Base-by-base conservation (phyloP, 169 alveolate genomes). In the Plasmodium relictum region DNA sequence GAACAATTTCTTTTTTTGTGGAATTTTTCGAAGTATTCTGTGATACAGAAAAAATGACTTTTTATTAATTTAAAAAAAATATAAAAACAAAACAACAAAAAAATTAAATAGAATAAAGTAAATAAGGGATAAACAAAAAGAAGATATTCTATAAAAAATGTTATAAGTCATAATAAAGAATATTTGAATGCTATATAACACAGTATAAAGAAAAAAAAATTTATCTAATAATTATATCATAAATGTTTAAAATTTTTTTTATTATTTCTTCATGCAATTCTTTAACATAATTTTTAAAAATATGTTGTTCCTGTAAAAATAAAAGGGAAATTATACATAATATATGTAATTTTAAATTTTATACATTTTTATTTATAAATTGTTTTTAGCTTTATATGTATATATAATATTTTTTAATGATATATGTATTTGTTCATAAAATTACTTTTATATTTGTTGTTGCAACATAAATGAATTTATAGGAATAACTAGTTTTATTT, bases 1-100 rank as follows among this genome's bases (percentile, higher is more conserved):
- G 91, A 83, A 39, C 91, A 83, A 54, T 83, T 68, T 68, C 91
- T 83, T 45, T 83, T 83, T 45, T 83, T 44, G 16, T 83, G 91
- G 91, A 62, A 83, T 37, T 83, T 83, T 68, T 3, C 31, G 5
- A 83, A 83, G 72, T 83, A 83, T 24, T 83, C 91, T 52, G 58
- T 83, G 9, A 54, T 83, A 16, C 54, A 37, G 54, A 54, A 45
- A 50, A 59, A 45, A 39, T 16, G 45, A 63, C 9, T 18, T 18
- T 54, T 0, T 18, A 42, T 18, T 41, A 20, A 8, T 26, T 9
- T 7, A 68, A 41, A 16, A 39, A 16, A 16, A 37, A 6, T 37
- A 5, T 10, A 26, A 0, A 50, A 31, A 50, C 42, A 50, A 70
- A 70, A 14, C 2, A 44, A 50, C 10, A 70, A 7, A 70, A n/a